A percentile compares a stretch with the other conserved stretches of the same genome.
phyloP scores from a whole-genome alignment of 176 grass and related monocot species.

The Oryza brachyantha region DNA sequence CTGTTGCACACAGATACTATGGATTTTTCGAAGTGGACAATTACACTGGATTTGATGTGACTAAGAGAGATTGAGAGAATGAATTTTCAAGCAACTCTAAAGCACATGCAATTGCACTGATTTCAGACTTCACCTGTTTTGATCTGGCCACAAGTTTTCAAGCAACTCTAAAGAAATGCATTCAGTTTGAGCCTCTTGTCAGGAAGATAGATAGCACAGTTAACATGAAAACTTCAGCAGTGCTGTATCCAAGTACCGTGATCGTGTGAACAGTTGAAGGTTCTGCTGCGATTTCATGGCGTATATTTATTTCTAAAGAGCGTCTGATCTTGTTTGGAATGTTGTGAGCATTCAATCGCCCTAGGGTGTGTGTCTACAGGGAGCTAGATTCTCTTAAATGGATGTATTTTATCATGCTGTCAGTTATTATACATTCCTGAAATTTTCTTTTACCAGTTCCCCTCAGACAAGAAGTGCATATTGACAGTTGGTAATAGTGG shows the following conservation, averaged over 20 bases:
- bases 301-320: not conserved
- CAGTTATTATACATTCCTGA: not conserved
- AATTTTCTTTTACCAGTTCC: not conserved
- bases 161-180: not conserved
- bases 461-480: not conserved
- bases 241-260: not conserved
- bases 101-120: not conserved
- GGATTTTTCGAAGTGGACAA: not conserved
- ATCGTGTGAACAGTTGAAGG: not conserved
- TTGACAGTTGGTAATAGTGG: not conserved
- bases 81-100: not conserved
- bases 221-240: not conserved
- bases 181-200: not conserved
- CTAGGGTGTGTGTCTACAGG: not conserved
- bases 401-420: not conserved
- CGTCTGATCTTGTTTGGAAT: not conserved
- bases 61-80: not conserved
- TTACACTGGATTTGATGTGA: not conserved
- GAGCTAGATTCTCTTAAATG: slow-evolving; percentile 17
- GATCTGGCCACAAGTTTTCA: not conserved
- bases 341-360: not conserved
- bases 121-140: not conserved
- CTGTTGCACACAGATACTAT: not conserved
- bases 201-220: not conserved
- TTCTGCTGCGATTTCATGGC: not conserved